Conservation (phyloP, 306 rosid genomes). For the Ammopiptanthus mongolicus region DNA sequence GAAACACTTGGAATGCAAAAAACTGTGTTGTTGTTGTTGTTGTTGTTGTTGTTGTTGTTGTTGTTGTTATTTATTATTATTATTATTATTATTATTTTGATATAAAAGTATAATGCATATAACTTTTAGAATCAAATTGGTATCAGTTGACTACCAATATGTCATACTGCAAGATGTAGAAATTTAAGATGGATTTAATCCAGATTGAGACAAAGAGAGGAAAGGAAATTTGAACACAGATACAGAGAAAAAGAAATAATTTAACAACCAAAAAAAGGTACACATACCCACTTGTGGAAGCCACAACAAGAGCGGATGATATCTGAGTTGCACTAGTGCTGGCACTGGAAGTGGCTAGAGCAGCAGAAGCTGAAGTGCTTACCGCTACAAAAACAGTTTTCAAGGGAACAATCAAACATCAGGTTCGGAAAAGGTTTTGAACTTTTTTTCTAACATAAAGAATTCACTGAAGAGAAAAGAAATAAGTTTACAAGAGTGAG, state of each 20-base stretch:
- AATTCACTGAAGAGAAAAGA: not conserved
- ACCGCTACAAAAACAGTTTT: constrained; percentile 44
- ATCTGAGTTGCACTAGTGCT: constrained; percentile 54
- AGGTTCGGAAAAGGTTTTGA: not conserved
- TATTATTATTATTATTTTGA: not conserved
- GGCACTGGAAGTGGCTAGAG: constrained; percentile 44
- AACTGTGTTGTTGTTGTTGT: too few species aligned
- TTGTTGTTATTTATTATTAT: too few species aligned
- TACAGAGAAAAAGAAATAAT: not conserved
- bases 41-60: too few species aligned
- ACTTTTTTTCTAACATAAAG: not conserved
- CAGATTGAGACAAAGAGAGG: not conserved
- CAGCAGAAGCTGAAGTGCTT: constrained; percentile 41
- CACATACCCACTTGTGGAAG: constrained; percentile 77
- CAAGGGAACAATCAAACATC: not conserved
- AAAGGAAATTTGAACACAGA: not conserved
- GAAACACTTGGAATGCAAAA: not conserved
- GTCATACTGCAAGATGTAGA: not conserved
- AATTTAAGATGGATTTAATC: not conserved
- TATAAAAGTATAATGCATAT: not conserved
- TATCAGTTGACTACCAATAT: not conserved
- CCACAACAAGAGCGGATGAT: constrained; percentile 52
- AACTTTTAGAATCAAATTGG: not conserved
- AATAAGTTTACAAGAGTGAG: not conserved
- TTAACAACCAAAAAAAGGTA: not conserved